Evolutionary conservation across 768 basidiomycete genomes (phyloP).

Genomic region (Suillus clintonianus): DNA sequence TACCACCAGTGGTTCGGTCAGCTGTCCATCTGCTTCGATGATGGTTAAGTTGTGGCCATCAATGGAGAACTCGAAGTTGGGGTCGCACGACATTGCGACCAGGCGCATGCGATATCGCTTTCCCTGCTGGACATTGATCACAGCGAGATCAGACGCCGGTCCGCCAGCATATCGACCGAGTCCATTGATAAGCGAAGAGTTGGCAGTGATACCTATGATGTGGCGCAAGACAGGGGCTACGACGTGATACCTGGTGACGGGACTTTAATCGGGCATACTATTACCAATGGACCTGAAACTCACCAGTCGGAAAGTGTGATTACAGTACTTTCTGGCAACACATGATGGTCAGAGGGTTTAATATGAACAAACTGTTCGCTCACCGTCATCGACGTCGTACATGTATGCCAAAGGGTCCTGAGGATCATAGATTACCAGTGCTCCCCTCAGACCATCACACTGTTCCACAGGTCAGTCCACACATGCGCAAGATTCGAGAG

Average conservation of each 20-base stretch:
- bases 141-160: conserved; percentile 31
- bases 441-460: conserved; percentile 27
- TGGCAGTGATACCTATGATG: conserved; percentile 13
- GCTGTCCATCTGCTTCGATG: conserved; percentile 48
- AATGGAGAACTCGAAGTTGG: conserved; percentile 44
- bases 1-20: conserved; percentile 40
- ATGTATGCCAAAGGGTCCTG: conserved; percentile 36
- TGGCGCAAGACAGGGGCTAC: conserved; percentile 22
- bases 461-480: background rate
- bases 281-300: background rate
- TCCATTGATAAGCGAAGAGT: conserved; percentile 43
- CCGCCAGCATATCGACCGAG: conserved; percentile 37
- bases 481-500: background rate
- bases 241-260: conserved; percentile 18
- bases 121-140: conserved; percentile 34
- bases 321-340: conserved; percentile 34
- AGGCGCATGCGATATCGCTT: conserved; percentile 41
- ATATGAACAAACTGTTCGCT: background rate
- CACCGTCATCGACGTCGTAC: conserved; percentile 49
- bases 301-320: conserved; percentile 47
- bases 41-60: conserved; percentile 46
- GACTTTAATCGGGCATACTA: background rate
- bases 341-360: background rate
- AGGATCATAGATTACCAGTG: conserved; percentile 44
- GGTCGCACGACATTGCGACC: conserved; percentile 43